A percentile compares a stretch with the other conserved stretches of the same genome.
Conservation (phyloP, 106 monocot species). For the Allium cepa region DNA sequence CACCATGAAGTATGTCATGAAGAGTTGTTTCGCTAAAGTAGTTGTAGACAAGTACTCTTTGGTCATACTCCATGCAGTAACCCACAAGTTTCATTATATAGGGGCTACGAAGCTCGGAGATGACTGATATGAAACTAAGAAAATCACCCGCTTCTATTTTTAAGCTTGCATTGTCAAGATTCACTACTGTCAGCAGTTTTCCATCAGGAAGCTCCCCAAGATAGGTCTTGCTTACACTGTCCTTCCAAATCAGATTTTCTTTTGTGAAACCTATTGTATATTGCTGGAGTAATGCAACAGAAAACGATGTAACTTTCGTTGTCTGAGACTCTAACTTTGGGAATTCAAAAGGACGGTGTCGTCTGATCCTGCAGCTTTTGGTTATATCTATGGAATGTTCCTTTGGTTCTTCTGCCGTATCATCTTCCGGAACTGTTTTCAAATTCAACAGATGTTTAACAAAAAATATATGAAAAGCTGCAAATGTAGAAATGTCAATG, state of each 20-base stretch:
- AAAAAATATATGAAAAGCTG: not conserved
- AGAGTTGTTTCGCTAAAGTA: slow-evolving; percentile 58
- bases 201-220: slow-evolving; percentile 64
- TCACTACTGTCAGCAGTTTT: slow-evolving; percentile 67
- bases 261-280: slow-evolving; percentile 82
- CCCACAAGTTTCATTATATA: slow-evolving; percentile 86
- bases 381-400: slow-evolving; percentile 10
- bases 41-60: slow-evolving; percentile 70
- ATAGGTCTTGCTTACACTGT: slow-evolving; percentile 63
- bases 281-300: slow-evolving; percentile 67
- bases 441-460: no score
- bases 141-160: slow-evolving; percentile 42
- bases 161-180: slow-evolving; percentile 36
- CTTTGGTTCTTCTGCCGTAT: not conserved
- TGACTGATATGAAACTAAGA: slow-evolving; percentile 34
- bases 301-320: slow-evolving; percentile 5
- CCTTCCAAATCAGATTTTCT: slow-evolving; percentile 71
- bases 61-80: slow-evolving; percentile 74
- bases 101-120: slow-evolving; percentile 57
- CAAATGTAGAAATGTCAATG: no score
- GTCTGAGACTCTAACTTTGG: not conserved
- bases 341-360: slow-evolving; percentile 3
- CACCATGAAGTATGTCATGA: slow-evolving; percentile 56
- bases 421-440: no score
- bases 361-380: not conserved